Evolutionary conservation across 73 alveolate species (phyloP).

Genomic region (Paramecium pentaurelia): DNA sequence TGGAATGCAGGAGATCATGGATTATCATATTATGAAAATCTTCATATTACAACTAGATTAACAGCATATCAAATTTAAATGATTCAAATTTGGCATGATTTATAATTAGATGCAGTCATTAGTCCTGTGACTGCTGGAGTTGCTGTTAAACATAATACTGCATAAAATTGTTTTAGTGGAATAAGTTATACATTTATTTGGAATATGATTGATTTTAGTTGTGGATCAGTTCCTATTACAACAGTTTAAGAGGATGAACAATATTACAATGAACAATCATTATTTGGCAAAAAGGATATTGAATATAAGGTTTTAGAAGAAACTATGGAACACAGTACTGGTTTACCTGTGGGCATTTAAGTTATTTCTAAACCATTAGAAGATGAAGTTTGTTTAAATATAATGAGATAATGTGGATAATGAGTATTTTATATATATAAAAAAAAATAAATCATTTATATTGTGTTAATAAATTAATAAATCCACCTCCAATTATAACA

Average conservation of each 20-base stretch:
- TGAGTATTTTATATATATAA: background rate
- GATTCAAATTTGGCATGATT: slow-evolving; percentile 41
- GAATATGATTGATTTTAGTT: slow-evolving; percentile 67
- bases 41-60: slow-evolving; percentile 1
- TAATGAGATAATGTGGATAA: slow-evolving; percentile 5
- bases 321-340: slow-evolving; percentile 69
- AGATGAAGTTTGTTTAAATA: slow-evolving; percentile 73
- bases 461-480: background rate
- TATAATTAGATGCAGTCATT: slow-evolving; percentile 58
- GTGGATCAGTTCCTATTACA: slow-evolving; percentile 73
- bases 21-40: slow-evolving; percentile 12
- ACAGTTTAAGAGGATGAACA: slow-evolving; percentile 66
- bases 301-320: slow-evolving; percentile 44
- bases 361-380: slow-evolving; percentile 68
- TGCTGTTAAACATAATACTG: slow-evolving; percentile 60
- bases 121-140: slow-evolving; percentile 64
- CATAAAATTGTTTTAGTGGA: slow-evolving; percentile 36
- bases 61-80: background rate
- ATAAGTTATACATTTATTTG: slow-evolving; percentile 58
- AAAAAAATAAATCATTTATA: background rate
- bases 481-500: slow-evolving; percentile 25
- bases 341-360: slow-evolving; percentile 82
- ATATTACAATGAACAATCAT: slow-evolving; percentile 14
- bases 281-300: slow-evolving; percentile 48
- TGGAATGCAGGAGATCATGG: slow-evolving; percentile 42